Evolutionary conservation across 108 stramenopile species (phyloP).

Genomic region (Nitzschia putrida): DNA sequence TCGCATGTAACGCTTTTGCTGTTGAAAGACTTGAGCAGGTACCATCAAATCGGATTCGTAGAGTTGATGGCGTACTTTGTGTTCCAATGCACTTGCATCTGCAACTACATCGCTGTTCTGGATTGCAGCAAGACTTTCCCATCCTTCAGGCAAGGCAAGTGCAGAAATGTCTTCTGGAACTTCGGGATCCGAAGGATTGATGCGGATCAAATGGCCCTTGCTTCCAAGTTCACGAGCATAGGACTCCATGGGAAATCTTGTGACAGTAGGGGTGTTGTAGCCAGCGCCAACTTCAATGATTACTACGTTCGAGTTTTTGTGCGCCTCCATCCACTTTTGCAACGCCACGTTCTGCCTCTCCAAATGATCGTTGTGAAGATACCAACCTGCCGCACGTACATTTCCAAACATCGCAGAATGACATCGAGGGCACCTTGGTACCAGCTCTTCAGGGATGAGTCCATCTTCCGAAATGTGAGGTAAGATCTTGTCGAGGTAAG

Average conservation of each 20-base stretch:
- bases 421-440: no score
- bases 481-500: neutral
- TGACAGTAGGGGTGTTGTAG: slow-evolving; percentile 38
- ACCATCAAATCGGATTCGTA: neutral
- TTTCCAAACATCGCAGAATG: no score
- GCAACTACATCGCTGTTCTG: neutral
- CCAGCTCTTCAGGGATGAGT: no score
- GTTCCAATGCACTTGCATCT: neutral
- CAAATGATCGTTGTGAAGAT: no score
- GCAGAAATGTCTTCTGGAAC: slow-evolving; percentile 21
- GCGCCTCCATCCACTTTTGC: slow-evolving; percentile 12
- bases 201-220: slow-evolving; percentile 18
- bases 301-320: slow-evolving; percentile 1
- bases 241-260: slow-evolving; percentile 27
- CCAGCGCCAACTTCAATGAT: slow-evolving; percentile 37
- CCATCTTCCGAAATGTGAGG: no score
- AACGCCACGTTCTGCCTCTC: neutral
- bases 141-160: slow-evolving; percentile 26
- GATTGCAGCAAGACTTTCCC: slow-evolving; percentile 28
- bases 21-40: neutral
- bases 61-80: neutral
- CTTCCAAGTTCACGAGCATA: slow-evolving; percentile 19
- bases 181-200: slow-evolving; percentile 29
- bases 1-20: neutral
- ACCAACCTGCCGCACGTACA: no score